Evolutionary conservation across 164 flowering plant species (phyloP).

Genomic region (Santalum album): DNA sequence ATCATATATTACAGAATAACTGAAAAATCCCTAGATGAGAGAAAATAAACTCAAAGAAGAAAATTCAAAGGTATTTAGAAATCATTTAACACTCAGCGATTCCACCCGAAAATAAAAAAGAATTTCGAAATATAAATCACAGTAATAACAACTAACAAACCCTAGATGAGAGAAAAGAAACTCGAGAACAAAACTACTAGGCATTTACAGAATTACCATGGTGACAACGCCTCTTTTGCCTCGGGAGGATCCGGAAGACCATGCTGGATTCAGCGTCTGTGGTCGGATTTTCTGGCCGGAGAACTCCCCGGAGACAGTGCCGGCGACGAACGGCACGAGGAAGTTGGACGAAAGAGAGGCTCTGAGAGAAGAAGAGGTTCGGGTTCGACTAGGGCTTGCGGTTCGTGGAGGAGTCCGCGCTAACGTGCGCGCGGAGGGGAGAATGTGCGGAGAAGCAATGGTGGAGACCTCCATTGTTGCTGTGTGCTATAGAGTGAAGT

Average conservation of each 20-base stretch:
- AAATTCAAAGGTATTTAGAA: no score
- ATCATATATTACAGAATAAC: no score
- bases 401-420: not conserved
- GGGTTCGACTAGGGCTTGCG: conserved; percentile 8
- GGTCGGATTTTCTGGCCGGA: conserved; percentile 55
- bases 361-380: conserved; percentile 12
- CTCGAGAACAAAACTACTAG: not conserved
- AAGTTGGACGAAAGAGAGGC: conserved; percentile 38
- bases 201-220: conserved; percentile 34
- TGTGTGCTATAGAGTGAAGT: no score
- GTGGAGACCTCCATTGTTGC: conserved; percentile 40
- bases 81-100: no score
- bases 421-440: conserved; percentile 1
- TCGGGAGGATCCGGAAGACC: conserved; percentile 32
- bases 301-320: conserved; percentile 42
- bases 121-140: not conserved
- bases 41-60: no score
- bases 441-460: conserved; percentile 30
- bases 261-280: conserved; percentile 26
- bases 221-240: conserved; percentile 66
- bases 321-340: conserved; percentile 36
- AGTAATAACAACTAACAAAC: not conserved
- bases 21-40: no score
- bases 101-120: no score
- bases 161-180: not conserved